Base-by-base conservation (phyloP, 768 basidiomycete species). In the Kwoniella botswanensis region DNA sequence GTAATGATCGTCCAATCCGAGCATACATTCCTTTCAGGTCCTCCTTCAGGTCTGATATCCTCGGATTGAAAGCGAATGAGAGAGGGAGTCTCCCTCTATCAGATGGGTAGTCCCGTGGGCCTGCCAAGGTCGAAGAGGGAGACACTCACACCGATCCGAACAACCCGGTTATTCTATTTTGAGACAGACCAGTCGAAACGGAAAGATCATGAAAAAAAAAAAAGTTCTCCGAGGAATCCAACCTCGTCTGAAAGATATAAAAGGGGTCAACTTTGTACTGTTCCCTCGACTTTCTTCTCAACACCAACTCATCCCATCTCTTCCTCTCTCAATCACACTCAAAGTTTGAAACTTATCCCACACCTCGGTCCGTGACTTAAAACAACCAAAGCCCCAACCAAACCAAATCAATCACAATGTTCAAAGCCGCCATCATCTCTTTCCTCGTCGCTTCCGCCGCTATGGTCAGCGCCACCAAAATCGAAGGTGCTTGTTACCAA, bases 361-460 rank as follows among this genome's bases (percentile, higher is more conserved):
- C 1, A 4, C 24, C 3, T 4, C 24, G 11, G 54, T 12, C 54
- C 24, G 18, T 50, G 12, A 50, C 46, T 12, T n/a, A 55, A 55
- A 55, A 13, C 10, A 42, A 61, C 1, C 59, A 21, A 61, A 26
- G 3, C 18, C 18, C 63, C 4, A 52, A 64, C 22, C 61, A 44
- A 63, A 15, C 63, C 24, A 29, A 42, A n/a, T 7, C 44, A 11
- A 42, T 15, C 18, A 67, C 59, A 68, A 68, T 68, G 67, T 62
- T 68, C 59, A 29, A 35, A 46, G 17, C 58, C 22, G 60, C 53
- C 52, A 53, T 68, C 67, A 41, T 60, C 29, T 43, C 59, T 35
- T 53, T 68, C 67, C 52, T 62, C 67, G 41, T 55, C 35, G 67
- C 59, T 50, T 61, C 67, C 11, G 60, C 60, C n/a, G 67, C 67